Percentiles rank a stretch among this genome's conserved stretches.
Evolutionary conservation across 2,329 filamentous ascomycete genomes (phyloP).

Genomic region (Botrytis byssoidea): DNA sequence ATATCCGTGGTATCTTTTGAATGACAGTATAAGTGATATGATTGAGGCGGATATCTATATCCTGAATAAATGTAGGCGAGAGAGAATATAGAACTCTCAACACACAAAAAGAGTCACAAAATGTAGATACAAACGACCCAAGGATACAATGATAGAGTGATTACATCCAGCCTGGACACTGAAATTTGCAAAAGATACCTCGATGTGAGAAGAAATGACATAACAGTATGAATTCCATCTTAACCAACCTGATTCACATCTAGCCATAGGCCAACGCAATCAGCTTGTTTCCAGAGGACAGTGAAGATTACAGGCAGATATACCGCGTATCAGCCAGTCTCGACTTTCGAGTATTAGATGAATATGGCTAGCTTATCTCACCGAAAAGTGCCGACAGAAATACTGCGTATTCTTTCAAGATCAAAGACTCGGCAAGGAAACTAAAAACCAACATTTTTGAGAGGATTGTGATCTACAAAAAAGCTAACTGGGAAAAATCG

Average conservation of each 20-base stretch:
- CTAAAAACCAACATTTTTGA: not conserved
- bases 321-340: not conserved
- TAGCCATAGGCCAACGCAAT: not conserved
- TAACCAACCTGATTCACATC: not conserved
- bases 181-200: not conserved
- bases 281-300: not conserved
- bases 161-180: not conserved
- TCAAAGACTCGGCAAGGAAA: not conserved
- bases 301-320: not conserved
- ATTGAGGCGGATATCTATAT: not conserved
- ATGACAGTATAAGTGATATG: not conserved
- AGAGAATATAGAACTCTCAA: not conserved
- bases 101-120: not conserved
- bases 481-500: not conserved
- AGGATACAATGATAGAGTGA: not conserved
- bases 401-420: not conserved
- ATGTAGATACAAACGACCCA: not conserved
- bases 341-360: not conserved
- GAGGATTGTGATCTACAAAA: not conserved
- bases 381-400: not conserved
- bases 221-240: not conserved
- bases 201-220: not conserved
- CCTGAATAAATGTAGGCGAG: not conserved
- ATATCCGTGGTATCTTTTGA: not conserved
- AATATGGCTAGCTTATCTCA: not conserved